phyloP scores from a whole-genome alignment of 768 basidiomycete genomes.

The Lentinula sp. region DNA sequence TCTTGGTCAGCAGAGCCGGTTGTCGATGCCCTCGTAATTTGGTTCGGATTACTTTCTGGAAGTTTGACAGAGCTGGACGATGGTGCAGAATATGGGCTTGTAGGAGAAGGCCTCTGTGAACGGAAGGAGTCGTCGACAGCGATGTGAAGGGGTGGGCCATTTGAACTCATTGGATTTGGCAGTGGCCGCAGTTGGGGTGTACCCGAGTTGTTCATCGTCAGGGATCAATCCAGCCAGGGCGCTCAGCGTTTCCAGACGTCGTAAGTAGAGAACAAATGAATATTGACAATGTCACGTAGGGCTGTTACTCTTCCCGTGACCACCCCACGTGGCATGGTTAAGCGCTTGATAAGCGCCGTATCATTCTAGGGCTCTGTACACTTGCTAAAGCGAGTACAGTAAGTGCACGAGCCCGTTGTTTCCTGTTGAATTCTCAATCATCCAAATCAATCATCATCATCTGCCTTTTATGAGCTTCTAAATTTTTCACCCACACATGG shows the following conservation, averaged over 20 bases:
- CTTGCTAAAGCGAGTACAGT: no score
- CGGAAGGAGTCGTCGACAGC: constrained; percentile 6
- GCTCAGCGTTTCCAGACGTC: not conserved
- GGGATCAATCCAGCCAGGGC: constrained; percentile 2
- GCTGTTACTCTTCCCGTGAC: not conserved
- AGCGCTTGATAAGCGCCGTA: not conserved
- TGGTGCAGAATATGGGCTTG: constrained; percentile 27
- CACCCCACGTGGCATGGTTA: not conserved
- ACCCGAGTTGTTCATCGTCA: constrained; percentile 5
- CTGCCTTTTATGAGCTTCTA: no score
- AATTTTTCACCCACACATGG: no score
- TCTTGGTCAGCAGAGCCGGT: constrained; percentile 49
- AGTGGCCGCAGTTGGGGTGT: not conserved
- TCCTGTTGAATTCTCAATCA: not conserved
- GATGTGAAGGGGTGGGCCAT: not conserved
- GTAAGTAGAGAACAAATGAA: not conserved
- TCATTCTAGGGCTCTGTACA: no score
- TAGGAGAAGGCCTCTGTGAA: not conserved
- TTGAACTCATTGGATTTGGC: not conserved
- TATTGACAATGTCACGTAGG: not conserved
- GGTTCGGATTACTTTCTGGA: constrained; percentile 41
- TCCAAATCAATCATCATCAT: no score
- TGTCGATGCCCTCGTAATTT: constrained; percentile 65
- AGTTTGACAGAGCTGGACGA: constrained; percentile 29
- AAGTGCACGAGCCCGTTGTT: no score